Evolutionary conservation across 352 stramenopile genomes (phyloP), one percentile per base, ranked within the genome.

Genomic region (Thraustotheca clavata): DNA sequence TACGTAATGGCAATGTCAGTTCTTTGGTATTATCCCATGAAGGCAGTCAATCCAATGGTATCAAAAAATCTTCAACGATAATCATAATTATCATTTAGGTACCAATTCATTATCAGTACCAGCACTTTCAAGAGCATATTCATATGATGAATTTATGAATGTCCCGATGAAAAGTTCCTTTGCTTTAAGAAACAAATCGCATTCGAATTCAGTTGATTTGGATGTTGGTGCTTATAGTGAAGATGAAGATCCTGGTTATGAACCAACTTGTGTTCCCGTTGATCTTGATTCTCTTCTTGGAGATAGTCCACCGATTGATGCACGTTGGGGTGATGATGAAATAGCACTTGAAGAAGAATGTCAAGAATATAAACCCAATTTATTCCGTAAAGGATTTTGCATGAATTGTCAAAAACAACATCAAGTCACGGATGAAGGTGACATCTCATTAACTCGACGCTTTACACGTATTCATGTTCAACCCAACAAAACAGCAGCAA

Each of bases 321-420:
- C 85, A 26, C 85, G 85, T 7, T 94, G 85, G 85, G 85, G 85
- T 3, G 85, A 94, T 49, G 79, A 80, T 0, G 80, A 86, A 39
- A 82, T 91, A 59, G 85, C 91, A 54, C 83, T 83, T 4, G 85
- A 94, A 55, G 81, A 94, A 69, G 80, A 88, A 49, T 94, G 85
- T 54, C 80, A 73, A 1, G 85, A 94, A n/a, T 94, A 86, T 62
- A 38, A 72, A 22, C 77, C 83, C 0, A 94, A 94, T 59, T 81
- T 84, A 31, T 94, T 94, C 67, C 90, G 90, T 67, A 67, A 91
- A 22, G 85, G 85, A 5, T 94, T 92, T 63, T 94, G 85, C 68
- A 82, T 94, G 62, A 94, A 94, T 71, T 94, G 85, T 71, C 85
- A 91, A 73, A 92, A 92, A 68, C 85, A 94, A 65, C 85, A 94